Base-by-base conservation (phyloP, 1,284 basidiomycete genomes). In the Kalmanozyma brasiliensis region DNA sequence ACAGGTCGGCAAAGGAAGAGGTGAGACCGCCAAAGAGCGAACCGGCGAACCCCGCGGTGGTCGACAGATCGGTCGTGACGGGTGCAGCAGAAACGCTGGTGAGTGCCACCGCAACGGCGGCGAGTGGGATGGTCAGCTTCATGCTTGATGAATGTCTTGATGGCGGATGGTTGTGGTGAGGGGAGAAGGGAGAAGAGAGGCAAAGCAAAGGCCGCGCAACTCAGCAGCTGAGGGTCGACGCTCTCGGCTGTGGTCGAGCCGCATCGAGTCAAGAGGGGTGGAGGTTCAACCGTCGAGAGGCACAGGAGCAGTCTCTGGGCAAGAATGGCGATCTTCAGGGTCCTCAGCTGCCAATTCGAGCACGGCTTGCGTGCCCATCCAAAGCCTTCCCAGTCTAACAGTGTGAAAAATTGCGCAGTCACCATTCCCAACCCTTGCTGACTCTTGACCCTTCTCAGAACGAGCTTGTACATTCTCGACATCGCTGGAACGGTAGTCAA, bases 81-180 rank as follows among this genome's bases (percentile, higher is more conserved):
- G 64, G 64, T 2, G 49, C 17, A 17, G 64, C 58, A 13, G 53
- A 58, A 4, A 37, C 53, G 23, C 44, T 49, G 23, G 49, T 24
- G 24, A 53, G 47, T 3, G 51, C 49, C 8, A 67, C 36, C 1
- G 57, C 58, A 2, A 52, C 23, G 1, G 55, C 49, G 2, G 51
- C 57, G 30, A 62, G 29, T 14, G 64, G 58, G 30, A 57, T 58
- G 8, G 53, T 56, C 17, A 67, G 49, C 64, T 67, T 67, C 64
- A 67, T 65, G 13, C 8, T 44, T n/a, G n/a, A n/a, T n/a, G n/a
- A 22, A 33, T 6, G 38, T 8, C 16, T 52, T 48, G 46, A 33
- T 34, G 29, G 17, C n/a, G n/a, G 49, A 19, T 43, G 49, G 33
- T 20, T 35, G 49, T 17, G 23, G 20, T 16, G 42, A 34, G 45